phyloP scores from a whole-genome alignment of 768 basidiomycete species.

The Suillus placidus region DNA sequence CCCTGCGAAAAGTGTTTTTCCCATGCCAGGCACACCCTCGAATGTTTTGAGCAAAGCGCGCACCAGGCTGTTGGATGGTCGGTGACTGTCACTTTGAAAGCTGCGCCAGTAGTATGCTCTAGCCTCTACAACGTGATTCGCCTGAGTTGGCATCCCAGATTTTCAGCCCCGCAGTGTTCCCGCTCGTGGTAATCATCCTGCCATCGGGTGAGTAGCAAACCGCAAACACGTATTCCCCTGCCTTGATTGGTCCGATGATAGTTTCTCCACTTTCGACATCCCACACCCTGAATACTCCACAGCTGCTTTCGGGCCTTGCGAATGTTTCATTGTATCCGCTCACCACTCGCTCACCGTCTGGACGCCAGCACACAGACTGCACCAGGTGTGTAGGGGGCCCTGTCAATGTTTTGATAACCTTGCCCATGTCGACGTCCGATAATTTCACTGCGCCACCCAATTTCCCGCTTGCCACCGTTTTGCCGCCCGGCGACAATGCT shows the following conservation, averaged over 20 bases:
- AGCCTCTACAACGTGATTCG: no score
- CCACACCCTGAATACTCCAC: no score
- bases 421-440: not conserved
- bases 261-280: no score
- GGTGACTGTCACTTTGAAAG: no score
- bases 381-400: not conserved
- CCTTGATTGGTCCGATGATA: no score
- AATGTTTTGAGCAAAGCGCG: not conserved
- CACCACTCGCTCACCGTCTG: no score
- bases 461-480: not conserved
- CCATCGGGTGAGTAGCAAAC: not conserved
- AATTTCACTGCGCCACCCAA: not conserved
- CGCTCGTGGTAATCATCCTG: not conserved
- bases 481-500: not conserved
- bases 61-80: no score
- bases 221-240: no score
- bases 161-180: not conserved
- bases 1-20: not conserved
- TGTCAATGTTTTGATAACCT: not conserved
- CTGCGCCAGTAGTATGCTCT: no score
- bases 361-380: not conserved
- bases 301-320: no score
- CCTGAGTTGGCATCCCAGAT: not conserved
- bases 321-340: no score
- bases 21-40: not conserved